Evolutionary conservation across 2,329 filamentous ascomycete species (phyloP), one percentile per base, ranked within the genome.

Genomic region (Fusarium avenaceum): DNA sequence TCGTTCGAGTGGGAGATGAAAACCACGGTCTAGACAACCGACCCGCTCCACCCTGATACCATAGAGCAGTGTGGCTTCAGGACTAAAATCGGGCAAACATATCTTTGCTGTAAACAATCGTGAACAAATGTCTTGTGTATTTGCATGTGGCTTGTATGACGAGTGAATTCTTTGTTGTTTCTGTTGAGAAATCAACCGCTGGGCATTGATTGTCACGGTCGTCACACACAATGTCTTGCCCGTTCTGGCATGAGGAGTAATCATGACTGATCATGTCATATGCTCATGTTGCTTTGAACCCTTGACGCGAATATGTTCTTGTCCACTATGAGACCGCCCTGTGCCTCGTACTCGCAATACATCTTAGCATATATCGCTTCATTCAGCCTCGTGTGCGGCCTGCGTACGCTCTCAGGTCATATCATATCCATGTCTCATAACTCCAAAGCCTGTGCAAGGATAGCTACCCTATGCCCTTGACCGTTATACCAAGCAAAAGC

Each of bases 21-120:
- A 75, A 80, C 79, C 78, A 83, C 78, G 86, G 87, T 85, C 86
- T 88, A 88, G 87, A 89, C 87, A 89, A 85, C 87, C 87, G 76
- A 86, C 87, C 86, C 84, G 81, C 83, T 89, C 87, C 87, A 89
- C 87, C 87, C 87, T 87, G 86, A 80, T 84, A 81, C 80, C 82
- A 86, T 84, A 80, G 83, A 85, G 69, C 60, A 71, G 82, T 88
- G 84, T 85, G 85, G 79, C 80, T 83, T 81, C 83, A 82, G 87
- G 87, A 89, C 87, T 89, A 89, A 84, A 84, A 83, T 81, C 82
- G 85, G 86, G 86, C 85, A 85, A 75, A 89, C 72, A 65, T 62
- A 24, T 42, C 42, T 46, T 8, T 26, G 24, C 19, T 20, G 6
- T 38, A 35, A n/a, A 28, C 30, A 11, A 53, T 11, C 50, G 57